These are phyloP conservation scores for Apiospora kogelbergensis DNA, from an alignment of 2,329 filamentous ascomycete species.

Conservation along the genomic window DNA sequence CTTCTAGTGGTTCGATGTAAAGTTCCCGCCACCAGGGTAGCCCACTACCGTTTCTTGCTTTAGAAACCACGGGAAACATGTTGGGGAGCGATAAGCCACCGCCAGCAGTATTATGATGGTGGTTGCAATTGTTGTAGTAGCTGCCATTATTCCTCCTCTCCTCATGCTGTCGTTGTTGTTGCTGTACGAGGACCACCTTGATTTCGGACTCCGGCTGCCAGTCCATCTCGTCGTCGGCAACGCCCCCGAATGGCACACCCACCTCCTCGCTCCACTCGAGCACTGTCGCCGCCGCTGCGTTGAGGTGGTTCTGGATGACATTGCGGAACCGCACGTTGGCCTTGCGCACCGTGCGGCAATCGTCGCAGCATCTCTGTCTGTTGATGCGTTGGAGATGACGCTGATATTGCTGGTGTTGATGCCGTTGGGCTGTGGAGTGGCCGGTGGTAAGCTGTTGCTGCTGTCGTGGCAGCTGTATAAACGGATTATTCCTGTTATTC, in stretches of 20 bases:
- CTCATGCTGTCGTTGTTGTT: not conserved
- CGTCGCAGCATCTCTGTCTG: slow-evolving; percentile 20
- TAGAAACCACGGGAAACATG: not conserved
- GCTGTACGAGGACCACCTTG: slow-evolving; percentile 23
- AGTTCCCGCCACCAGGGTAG: not conserved
- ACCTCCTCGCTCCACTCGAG: slow-evolving; percentile 27
- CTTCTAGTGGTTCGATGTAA: not conserved
- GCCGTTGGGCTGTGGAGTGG: not conserved
- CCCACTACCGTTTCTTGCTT: too few species aligned
- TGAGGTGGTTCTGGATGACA: slow-evolving; percentile 14
- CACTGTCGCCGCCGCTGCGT: slow-evolving; percentile 13
- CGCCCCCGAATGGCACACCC: slow-evolving; percentile 20
- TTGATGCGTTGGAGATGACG: not conserved
- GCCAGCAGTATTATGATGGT: too few species aligned
- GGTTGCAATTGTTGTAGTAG: too few species aligned
- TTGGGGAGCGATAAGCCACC: not conserved
- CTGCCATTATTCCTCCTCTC: not conserved
- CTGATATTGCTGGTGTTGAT: not conserved
- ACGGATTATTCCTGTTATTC: not conserved
- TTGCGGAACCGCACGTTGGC: slow-evolving; percentile 27
- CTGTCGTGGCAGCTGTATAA: not conserved
- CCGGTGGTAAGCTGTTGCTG: not conserved
- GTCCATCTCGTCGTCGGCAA: slow-evolving; percentile 30
- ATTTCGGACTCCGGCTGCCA: slow-evolving; percentile 33
- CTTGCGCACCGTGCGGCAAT: slow-evolving; percentile 27